These are phyloP conservation scores for Gossypium herbaceum DNA, from an alignment of 345 rosid species.

Conservation along the genomic window DNA sequence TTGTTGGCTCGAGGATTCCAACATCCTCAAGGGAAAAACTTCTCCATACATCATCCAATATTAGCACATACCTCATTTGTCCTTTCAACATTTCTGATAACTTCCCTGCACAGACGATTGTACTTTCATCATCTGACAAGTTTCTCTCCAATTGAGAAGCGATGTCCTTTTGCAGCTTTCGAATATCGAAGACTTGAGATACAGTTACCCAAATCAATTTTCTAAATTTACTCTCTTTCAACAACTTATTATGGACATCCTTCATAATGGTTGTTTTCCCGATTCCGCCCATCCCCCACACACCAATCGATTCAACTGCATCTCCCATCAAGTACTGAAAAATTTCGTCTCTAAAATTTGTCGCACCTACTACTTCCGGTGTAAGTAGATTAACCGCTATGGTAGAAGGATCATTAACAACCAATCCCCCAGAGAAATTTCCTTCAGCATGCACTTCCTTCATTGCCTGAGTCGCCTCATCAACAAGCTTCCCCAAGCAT, in stretches of 20 bases:
- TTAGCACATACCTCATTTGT: not conserved
- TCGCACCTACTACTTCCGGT: not conserved
- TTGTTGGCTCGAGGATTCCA: slow-evolving; percentile 13
- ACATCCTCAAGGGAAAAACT: not conserved
- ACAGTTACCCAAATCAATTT: too few relatives aligned
- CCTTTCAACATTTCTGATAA: not conserved
- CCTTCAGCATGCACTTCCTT: not conserved
- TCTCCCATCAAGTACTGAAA: not conserved
- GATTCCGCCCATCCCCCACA: slow-evolving; percentile 20
- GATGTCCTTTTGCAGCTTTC: slow-evolving; percentile 1
- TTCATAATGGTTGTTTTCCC: not conserved
- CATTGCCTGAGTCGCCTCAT: not conserved
- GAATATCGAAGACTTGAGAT: not conserved
- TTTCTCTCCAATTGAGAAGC: not conserved
- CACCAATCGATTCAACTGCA: not conserved
- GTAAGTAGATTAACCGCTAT: not conserved
- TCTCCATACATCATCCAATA: not conserved
- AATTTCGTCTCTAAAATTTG: not conserved
- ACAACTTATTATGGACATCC: too few relatives aligned
- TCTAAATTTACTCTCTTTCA: too few relatives aligned
- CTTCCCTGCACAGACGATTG: too few relatives aligned
- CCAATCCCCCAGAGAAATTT: not conserved
- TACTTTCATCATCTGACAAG: not conserved
- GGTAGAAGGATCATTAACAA: not conserved
- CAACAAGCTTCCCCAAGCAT: not conserved